Conservation (phyloP, 306 rosid genomes). For the Coriaria nepalensis region DNA sequence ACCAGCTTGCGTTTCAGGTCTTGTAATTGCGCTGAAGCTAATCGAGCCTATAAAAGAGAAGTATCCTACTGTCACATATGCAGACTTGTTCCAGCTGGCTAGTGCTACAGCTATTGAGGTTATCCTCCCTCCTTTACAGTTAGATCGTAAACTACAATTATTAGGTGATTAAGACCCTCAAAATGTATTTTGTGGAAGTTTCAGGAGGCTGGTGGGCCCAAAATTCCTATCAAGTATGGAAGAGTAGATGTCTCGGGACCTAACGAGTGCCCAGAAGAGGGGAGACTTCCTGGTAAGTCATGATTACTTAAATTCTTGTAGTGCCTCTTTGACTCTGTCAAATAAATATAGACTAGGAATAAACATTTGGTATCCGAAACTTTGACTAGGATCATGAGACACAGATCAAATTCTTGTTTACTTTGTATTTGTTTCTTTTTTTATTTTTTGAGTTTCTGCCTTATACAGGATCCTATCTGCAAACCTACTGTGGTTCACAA, state of each 20-base stretch:
- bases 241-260: constrained; percentile 67
- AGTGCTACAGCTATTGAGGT: constrained; percentile 96
- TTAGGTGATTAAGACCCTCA: constrained; percentile 7
- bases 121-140: constrained; percentile 9
- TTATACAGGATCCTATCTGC: no score
- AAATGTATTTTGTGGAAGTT: constrained; percentile 14
- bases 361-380: no score
- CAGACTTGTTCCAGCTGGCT: constrained; percentile 96
- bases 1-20: constrained; percentile 44
- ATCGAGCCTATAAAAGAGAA: constrained; percentile 85
- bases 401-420: no score
- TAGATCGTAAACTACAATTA: constrained; percentile 2
- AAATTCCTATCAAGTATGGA: constrained; percentile 93
- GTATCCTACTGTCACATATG: constrained; percentile 77
- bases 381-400: no score
- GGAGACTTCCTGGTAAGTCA: constrained; percentile 84
- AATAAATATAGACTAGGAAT: no score
- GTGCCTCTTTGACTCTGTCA: no score
- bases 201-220: constrained; percentile 97
- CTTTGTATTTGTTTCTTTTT: no score
- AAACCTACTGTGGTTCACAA: not conserved
- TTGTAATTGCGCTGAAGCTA: constrained; percentile 87
- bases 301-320: no score
- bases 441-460: no score
- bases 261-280: constrained; percentile 90